Evolutionary conservation across 306 rosid species (phyloP).

Genomic region (Oemleria cerasiformis): DNA sequence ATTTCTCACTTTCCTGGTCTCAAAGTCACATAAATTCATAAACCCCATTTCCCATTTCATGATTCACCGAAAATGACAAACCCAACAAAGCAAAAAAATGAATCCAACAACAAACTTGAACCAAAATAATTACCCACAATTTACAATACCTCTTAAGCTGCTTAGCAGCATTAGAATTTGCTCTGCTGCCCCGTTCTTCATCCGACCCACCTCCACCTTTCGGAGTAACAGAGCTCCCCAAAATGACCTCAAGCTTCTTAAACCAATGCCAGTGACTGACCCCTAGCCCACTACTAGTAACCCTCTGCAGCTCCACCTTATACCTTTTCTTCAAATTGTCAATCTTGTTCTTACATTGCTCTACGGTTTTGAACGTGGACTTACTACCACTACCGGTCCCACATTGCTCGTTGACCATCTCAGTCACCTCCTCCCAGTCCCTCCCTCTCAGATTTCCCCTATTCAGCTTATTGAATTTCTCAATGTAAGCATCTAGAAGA

Average conservation of each 20-base stretch:
- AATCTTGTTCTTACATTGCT: constrained; percentile 45
- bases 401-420: constrained; percentile 26
- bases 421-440: constrained; percentile 46
- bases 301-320: constrained; percentile 45
- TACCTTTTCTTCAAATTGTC: constrained; percentile 45
- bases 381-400: constrained; percentile 13
- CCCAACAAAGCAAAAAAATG: not conserved
- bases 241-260: constrained; percentile 36
- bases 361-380: constrained; percentile 32
- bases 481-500: constrained; percentile 41
- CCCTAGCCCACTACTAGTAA: constrained; percentile 19
- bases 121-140: constrained; percentile 8
- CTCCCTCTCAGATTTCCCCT: constrained; percentile 45
- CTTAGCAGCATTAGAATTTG: constrained; percentile 14
- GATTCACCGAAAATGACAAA: not conserved
- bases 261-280: constrained; percentile 48
- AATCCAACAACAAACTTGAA: not conserved
- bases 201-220: constrained; percentile 25
- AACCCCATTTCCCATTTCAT: not conserved
- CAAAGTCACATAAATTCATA: not conserved
- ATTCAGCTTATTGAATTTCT: constrained; percentile 40
- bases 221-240: constrained; percentile 16
- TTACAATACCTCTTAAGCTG: constrained; percentile 26
- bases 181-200: constrained; percentile 28
- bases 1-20: not conserved